phyloP scores from a whole-genome alignment of 2,329 filamentous ascomycete species.

The Curvularia verruculosa region DNA sequence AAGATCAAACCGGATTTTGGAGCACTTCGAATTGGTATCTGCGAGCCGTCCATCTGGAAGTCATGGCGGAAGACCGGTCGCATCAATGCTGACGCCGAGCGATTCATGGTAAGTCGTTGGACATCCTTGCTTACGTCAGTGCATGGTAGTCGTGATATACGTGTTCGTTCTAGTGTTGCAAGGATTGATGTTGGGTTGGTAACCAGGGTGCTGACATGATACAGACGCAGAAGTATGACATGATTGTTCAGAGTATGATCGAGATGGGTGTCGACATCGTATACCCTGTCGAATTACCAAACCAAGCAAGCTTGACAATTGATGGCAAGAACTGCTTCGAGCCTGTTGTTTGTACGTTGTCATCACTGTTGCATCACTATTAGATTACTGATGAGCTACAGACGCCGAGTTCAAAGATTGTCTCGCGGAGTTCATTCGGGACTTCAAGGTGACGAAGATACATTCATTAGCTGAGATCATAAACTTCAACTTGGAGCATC shows the following conservation, averaged over 20 bases:
- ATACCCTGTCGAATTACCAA: slow-evolving; percentile 43
- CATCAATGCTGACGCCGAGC: slow-evolving; percentile 46
- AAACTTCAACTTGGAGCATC: slow-evolving; percentile 47
- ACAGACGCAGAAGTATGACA: slow-evolving; percentile 46
- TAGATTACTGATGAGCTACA: slow-evolving; percentile 16
- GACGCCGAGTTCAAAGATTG: slow-evolving; percentile 47
- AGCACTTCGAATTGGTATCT: slow-evolving; percentile 43
- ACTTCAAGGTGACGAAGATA: slow-evolving; percentile 45
- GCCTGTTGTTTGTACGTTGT: slow-evolving; percentile 44
- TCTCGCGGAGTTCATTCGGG: slow-evolving; percentile 42
- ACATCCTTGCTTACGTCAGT: slow-evolving; percentile 4
- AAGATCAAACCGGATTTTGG: slow-evolving; percentile 43
- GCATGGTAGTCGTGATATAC: neutral
- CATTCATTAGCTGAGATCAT: slow-evolving; percentile 48
- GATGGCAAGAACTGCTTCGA: slow-evolving; percentile 46
- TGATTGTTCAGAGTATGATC: slow-evolving; percentile 43
- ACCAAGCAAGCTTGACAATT: slow-evolving; percentile 38
- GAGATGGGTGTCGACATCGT: slow-evolving; percentile 46
- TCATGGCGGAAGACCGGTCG: slow-evolving; percentile 43
- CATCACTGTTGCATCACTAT: too few relatives aligned
- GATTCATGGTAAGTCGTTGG: slow-evolving; percentile 43
- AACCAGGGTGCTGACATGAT: slow-evolving; percentile 18
- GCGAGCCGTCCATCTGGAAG: slow-evolving; percentile 46
- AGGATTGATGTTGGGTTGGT: slow-evolving; percentile 4
- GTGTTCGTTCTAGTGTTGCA: slow-evolving; percentile 2